Base-by-base conservation (phyloP, 768 basidiomycete genomes). In the Rhizopogon vesiculosus region DNA sequence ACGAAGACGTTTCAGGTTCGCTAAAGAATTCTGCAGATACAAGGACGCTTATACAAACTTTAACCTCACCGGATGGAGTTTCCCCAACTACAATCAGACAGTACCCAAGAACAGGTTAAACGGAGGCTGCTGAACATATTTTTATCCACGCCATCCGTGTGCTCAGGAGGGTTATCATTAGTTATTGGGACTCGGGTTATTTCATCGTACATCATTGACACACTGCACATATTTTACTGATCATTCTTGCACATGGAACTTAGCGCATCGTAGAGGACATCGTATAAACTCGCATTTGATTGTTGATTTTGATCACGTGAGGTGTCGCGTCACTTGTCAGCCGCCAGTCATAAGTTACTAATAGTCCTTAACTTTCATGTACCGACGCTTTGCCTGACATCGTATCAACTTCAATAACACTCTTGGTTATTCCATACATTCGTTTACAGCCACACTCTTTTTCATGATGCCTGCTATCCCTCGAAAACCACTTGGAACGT, bases 101-200 rank as follows among this genome's bases (percentile, higher is more conserved):
- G 80, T 80, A 70, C 87, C 86, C 9, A 85, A 82, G 71, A 89
- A 84, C 67, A 76, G 70, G 25, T 39, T 70, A 45, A 65, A 61
- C 15, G 69, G 69, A 22, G 65, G 61, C 49, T 70, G 69, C 45
- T 70, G 49, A 70, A 35, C 41, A 18, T 45, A n/a, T 39, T 40
- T 29, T 18, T 43, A 12, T 40, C 16, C 8, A 19, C 4, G 42
- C 5, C 33, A 48, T 19, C 1, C 45, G 18, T 33, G n/a, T 12
- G 25, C 18, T 53, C 31, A 38, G 10, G 48, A 38, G 22, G 19
- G 35, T 7, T 2, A 48, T 22, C 19, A 33, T 53, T 15, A n/a
- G 5, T 12, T 51, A 45, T 22, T 25, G 53, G 51, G 43, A 29
- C 3, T 29, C 18, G 28, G 51, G 5, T 29, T 46, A 18, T 29